Conservation (phyloP, 208 protist genomes). For the Crithidia thermophila region DNA sequence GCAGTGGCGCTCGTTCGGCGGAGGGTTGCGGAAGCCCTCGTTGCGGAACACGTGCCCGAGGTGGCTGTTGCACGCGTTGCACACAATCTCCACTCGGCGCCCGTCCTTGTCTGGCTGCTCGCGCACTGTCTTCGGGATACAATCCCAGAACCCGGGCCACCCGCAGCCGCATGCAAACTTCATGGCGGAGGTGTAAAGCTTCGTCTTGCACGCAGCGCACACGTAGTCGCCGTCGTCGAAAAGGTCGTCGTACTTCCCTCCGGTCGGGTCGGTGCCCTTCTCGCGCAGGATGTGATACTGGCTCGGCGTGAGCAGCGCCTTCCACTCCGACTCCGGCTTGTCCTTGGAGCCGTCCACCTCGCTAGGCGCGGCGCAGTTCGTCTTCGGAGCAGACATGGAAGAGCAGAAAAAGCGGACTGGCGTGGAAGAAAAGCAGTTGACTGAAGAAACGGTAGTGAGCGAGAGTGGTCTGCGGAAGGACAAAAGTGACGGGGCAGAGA, state of each 20-base stretch:
- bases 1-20: slow-evolving; percentile 93
- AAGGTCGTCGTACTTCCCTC: slow-evolving; percentile 61
- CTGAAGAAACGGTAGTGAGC: neutral
- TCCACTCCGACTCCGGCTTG: slow-evolving; percentile 69
- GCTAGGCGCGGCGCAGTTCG: slow-evolving; percentile 54
- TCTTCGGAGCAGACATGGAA: slow-evolving; percentile 26
- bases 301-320: slow-evolving; percentile 41
- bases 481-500: too few relatives aligned
- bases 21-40: slow-evolving; percentile 87
- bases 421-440: neutral
- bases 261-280: slow-evolving; percentile 77
- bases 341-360: slow-evolving; percentile 76
- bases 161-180: slow-evolving; percentile 91
- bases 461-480: neutral
- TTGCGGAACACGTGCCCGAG: slow-evolving; percentile 93
- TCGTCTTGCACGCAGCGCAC: slow-evolving; percentile 80
- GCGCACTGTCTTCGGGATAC: slow-evolving; percentile 71
- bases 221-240: slow-evolving; percentile 75
- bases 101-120: slow-evolving; percentile 79
- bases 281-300: slow-evolving; percentile 76
- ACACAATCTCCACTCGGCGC: slow-evolving; percentile 89
- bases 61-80: slow-evolving; percentile 92
- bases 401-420: neutral
- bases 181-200: slow-evolving; percentile 84
- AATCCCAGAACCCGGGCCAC: slow-evolving; percentile 91